Evolutionary conservation across 192 early-diverging fungal genomes (phyloP).

Genomic region (Pecoramyces ruminantium): DNA sequence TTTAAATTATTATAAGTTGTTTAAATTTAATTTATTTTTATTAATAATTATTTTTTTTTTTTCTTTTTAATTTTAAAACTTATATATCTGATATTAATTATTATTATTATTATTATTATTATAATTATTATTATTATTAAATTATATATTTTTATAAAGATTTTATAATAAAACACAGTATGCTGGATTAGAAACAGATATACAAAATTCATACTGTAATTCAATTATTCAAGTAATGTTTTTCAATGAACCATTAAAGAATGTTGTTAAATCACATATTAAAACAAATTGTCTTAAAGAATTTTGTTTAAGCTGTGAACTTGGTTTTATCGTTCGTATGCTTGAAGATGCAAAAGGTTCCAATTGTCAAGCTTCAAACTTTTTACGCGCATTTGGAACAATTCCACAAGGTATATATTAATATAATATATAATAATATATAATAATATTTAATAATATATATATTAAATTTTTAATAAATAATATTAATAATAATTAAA

Average conservation of each 20-base stretch:
- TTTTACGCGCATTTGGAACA: slow-evolving; percentile 64
- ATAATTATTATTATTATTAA: no score
- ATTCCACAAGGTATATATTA: slow-evolving; percentile 53
- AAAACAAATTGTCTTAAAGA: slow-evolving; percentile 41
- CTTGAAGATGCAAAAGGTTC: slow-evolving; percentile 72
- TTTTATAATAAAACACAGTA: slow-evolving; percentile 79
- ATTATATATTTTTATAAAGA: no score
- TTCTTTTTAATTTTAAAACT: no score
- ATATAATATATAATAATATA: no score
- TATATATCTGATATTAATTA: no score
- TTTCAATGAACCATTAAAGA: slow-evolving; percentile 43
- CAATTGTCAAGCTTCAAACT: slow-evolving; percentile 90
- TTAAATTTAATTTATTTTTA: no score
- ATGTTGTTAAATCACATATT: slow-evolving; percentile 58
- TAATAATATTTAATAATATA: no score
- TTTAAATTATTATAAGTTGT: no score
- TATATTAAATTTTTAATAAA: no score
- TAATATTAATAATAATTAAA: no score
- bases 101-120: no score
- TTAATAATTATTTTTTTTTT: no score
- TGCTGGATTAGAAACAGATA: slow-evolving; percentile 83
- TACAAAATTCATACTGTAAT: slow-evolving; percentile 80
- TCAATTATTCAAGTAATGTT: slow-evolving; percentile 73
- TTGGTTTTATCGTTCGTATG: slow-evolving; percentile 86
- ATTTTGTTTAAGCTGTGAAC: slow-evolving; percentile 75